phyloP scores from a whole-genome alignment of 768 basidiomycete species.

The Gymnopilus dilepis region DNA sequence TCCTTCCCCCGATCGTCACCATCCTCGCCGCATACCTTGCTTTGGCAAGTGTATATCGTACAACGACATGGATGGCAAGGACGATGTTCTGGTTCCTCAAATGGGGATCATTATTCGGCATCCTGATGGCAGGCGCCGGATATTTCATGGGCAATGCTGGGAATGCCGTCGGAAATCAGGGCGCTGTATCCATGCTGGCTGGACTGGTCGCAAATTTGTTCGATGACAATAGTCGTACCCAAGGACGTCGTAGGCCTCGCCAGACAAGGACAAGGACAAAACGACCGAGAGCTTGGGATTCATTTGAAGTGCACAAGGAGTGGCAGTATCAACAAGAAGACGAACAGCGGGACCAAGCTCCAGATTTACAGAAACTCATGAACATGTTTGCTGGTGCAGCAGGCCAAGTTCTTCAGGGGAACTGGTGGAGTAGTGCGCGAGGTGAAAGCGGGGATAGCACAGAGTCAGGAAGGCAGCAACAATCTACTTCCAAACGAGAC shows the following conservation, averaged over 20 bases:
- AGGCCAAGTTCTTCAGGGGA: slow-evolving; percentile 20
- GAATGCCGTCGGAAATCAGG: slow-evolving; percentile 38
- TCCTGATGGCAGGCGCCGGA: slow-evolving; percentile 56
- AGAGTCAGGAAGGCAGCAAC: slow-evolving; percentile 3
- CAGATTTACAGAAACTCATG: slow-evolving; percentile 21
- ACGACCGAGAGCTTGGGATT: slow-evolving; percentile 64
- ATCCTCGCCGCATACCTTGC: slow-evolving; percentile 77
- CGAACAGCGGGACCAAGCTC: slow-evolving; percentile 10
- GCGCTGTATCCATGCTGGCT: slow-evolving; percentile 44
- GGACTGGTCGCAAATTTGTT: slow-evolving; percentile 40
- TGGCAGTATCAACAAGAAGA: slow-evolving; percentile 54
- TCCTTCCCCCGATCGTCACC: slow-evolving; percentile 77
- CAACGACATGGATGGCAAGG: slow-evolving; percentile 75
- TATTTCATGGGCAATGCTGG: slow-evolving; percentile 53
- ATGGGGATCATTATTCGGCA: slow-evolving; percentile 70
- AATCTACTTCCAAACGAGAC: slow-evolving; percentile 13
- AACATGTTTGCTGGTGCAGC: slow-evolving; percentile 21
- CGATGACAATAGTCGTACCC: slow-evolving; percentile 24
- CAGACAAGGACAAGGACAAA: slow-evolving; percentile 26
- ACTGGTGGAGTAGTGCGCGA: slow-evolving; percentile 24
- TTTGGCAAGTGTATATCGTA: slow-evolving; percentile 78
- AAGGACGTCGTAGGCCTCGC: slow-evolving; percentile 12
- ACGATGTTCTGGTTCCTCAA: slow-evolving; percentile 73
- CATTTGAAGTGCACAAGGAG: slow-evolving; percentile 62
- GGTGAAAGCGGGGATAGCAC: neutral